Evolutionary conservation across 176 grass and related monocot genomes (phyloP), one percentile per base, ranked within the genome.

Genomic region (Cenchrus purpureus): DNA sequence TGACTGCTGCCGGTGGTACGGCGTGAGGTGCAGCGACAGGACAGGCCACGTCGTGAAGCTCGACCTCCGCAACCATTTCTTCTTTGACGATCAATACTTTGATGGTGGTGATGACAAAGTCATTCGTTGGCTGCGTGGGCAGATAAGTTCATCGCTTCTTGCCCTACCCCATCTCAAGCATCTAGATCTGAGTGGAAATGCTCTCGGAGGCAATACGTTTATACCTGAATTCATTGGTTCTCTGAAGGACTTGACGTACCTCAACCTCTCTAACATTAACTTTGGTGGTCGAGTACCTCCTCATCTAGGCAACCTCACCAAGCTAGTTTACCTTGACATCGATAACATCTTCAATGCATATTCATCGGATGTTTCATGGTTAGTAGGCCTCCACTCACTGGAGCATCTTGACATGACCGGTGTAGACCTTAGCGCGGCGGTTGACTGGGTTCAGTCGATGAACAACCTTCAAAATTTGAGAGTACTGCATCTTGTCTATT

Each of bases 1-100:
- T 3, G 60, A 87, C 37, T 87, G 85, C 71, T 87, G 78, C n/a
- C 15, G 1, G 8, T 82, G 85, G 85, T 68, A 10, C n/a, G 79
- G 78, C 2, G 59, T 87, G 1, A 1, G 1, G 14, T 89, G 87
- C 64, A 84, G 71, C 71, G 12, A 53, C 56, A 48, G 22, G 8
- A 89, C 82, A 0, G 71, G 82, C 62, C 71, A 77, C 20, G 82
- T 89, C 13, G n/a, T 70, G 11, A 76, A 34, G 77, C 19, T 89
- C 8, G 19, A 76, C 16, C 81, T 88, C 48, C 13, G 3, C 12
- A 52, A 71, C 34, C 2, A 1, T 7, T 5, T 12, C 59, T 17
- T 22, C 48, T 2, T 9, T 6, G n/a, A 4, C 0, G 10, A 12
- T 45, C 34, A 34, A 34, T 34, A 34, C 34, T 45, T 45, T 45